Conservation (phyloP, 805 yeast genomes). For the Candida krabiensis region DNA sequence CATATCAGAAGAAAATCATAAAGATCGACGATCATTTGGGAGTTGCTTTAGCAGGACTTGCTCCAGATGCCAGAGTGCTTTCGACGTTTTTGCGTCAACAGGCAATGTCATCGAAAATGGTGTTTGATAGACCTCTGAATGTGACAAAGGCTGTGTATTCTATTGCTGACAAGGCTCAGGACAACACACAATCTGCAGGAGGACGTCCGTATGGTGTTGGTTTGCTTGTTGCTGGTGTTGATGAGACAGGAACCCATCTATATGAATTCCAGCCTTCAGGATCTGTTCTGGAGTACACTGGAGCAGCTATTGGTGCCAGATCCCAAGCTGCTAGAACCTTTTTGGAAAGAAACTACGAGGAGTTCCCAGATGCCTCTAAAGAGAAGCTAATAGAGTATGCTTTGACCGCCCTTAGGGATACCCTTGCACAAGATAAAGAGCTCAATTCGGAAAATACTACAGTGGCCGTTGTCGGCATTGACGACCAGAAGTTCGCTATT, state of each 20-base stretch:
- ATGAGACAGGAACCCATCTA: slow-evolving; percentile 91
- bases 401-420: slow-evolving; percentile 88
- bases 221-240: slow-evolving; percentile 82
- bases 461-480: slow-evolving; percentile 89
- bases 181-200: slow-evolving; percentile 93
- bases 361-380: slow-evolving; percentile 55
- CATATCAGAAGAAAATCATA: slow-evolving; percentile 92
- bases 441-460: slow-evolving; percentile 81
- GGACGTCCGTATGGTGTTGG: slow-evolving; percentile 99
- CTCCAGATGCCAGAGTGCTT: slow-evolving; percentile 96
- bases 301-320: slow-evolving; percentile 97
- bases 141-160: slow-evolving; percentile 79
- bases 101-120: slow-evolving; percentile 83
- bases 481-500: slow-evolving; percentile 60
- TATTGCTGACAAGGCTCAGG: slow-evolving; percentile 96
- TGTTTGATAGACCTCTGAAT: slow-evolving; percentile 82
- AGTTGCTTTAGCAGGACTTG: slow-evolving; percentile 93
- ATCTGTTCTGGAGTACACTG: slow-evolving; percentile 83
- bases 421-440: slow-evolving; percentile 92
- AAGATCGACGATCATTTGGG: slow-evolving; percentile 94
- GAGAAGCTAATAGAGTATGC: slow-evolving; percentile 85
- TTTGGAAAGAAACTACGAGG: slow-evolving; percentile 79
- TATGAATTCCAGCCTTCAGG: slow-evolving; percentile 97
- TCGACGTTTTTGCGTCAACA: slow-evolving; percentile 88
- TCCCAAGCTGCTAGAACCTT: slow-evolving; percentile 98